These are phyloP conservation scores for Wickerhamiella sergipiensis DNA, from an alignment of 805 yeast species.

Conservation along the genomic window DNA sequence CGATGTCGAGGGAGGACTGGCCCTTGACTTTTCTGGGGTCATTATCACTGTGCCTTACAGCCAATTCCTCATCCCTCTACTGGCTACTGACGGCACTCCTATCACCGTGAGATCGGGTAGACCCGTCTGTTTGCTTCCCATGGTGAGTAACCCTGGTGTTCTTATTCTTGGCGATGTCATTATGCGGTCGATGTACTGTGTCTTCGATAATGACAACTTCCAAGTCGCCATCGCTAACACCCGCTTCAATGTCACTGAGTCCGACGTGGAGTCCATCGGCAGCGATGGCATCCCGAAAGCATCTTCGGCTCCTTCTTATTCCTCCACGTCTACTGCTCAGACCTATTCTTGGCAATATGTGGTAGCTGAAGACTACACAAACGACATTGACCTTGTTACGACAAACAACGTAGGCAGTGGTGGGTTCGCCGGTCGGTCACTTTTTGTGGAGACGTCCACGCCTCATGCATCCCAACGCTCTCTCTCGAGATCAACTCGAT, in stretches of 20 bases:
- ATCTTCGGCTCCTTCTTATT: constrained; percentile 15
- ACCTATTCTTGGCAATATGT: not conserved
- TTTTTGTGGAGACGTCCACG: not conserved
- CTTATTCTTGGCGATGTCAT: constrained; percentile 51
- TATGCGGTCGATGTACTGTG: constrained; percentile 50
- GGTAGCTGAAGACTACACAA: not conserved
- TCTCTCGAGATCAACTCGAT: not conserved
- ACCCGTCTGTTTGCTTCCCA: constrained; percentile 15
- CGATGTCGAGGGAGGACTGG: constrained; percentile 3
- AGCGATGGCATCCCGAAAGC: constrained; percentile 15
- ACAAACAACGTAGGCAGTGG: not conserved
- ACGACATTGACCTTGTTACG: not conserved
- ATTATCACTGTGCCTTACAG: constrained; percentile 8
- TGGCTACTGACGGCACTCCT: constrained; percentile 25
- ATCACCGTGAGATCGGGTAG: constrained; percentile 16
- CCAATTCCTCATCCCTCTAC: not conserved
- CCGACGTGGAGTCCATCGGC: constrained; percentile 10
- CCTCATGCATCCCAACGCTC: not conserved
- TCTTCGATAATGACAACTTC: constrained; percentile 46
- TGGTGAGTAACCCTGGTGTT: constrained; percentile 16
- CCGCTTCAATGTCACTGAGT: constrained; percentile 16
- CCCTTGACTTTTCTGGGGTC: constrained; percentile 10
- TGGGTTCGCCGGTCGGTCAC: not conserved
- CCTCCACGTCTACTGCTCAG: constrained; percentile 7
- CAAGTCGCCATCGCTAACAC: constrained; percentile 47